These are phyloP conservation scores for Anastatica hierochuntica DNA, from an alignment of 345 rosid species.

Conservation along the genomic window DNA sequence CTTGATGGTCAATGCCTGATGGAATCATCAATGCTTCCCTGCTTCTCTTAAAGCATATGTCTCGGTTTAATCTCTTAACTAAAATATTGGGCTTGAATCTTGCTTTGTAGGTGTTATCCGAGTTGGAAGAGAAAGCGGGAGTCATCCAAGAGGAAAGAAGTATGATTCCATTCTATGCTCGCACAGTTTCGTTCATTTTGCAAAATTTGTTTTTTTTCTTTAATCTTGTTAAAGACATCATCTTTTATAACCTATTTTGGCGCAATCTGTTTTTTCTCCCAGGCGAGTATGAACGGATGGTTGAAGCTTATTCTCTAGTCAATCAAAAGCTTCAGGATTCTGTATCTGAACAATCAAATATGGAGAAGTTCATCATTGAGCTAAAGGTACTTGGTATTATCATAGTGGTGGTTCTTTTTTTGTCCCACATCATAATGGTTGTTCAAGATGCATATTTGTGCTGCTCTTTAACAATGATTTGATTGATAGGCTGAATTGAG, in stretches of 20 bases:
- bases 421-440: too few species aligned
- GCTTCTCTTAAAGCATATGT: slow-evolving; percentile 1
- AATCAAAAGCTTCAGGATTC: slow-evolving; percentile 70
- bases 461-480: slow-evolving; percentile 13
- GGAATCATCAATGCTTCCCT: too few species aligned
- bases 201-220: neutral
- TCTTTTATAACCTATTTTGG: slow-evolving; percentile 1
- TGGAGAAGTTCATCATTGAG: slow-evolving; percentile 65
- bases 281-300: slow-evolving; percentile 90
- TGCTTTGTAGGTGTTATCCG: slow-evolving; percentile 74
- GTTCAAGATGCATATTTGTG: slow-evolving; percentile 1
- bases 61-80: neutral
- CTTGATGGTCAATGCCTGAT: too few species aligned
- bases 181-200: neutral
- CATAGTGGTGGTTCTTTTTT: neutral
- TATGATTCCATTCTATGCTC: slow-evolving; percentile 10
- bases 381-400: slow-evolving; percentile 44
- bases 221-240: slow-evolving; percentile 8
- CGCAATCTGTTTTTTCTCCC: slow-evolving; percentile 26
- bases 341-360: slow-evolving; percentile 51
- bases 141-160: slow-evolving; percentile 93
- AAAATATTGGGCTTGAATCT: neutral
- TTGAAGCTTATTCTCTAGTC: slow-evolving; percentile 62
- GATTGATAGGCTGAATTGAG: slow-evolving; percentile 56
- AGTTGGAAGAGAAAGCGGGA: slow-evolving; percentile 88